Evolutionary conservation across 2,329 filamentous ascomycete genomes (phyloP), one percentile per base, ranked within the genome.

Genomic region (Triangularia setosa): DNA sequence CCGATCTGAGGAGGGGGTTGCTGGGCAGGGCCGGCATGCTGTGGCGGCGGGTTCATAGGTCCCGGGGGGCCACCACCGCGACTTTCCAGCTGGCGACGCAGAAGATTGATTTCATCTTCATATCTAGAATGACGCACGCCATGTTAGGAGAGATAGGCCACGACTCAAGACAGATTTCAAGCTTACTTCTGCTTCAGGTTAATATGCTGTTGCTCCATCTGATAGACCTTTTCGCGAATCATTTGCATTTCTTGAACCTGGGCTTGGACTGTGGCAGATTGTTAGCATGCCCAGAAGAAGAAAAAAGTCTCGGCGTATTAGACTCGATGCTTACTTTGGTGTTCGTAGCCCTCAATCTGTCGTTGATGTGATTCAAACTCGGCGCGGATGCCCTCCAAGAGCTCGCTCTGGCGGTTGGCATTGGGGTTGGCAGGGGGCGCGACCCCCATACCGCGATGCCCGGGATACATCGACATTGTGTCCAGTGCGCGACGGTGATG

Each of bases 241-340:
- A 97, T 86, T 75, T 97, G 92, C 85, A 98, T 95, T 79, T 99
- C 95, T 73, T 94, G 90, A 69, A 97, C 90, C 77, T 99, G 95
- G 58, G 88, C 87, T 64, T 91, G 88, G 75, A 98, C 95, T 97
- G 25, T 53, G 56, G 52, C 40, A 16, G 16, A 18, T 12, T 9
- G 69, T 71, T 63, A 71, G 69, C 30, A 23, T 7, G 28, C 12
- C 56, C 24, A 30, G 9, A n/a, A n/a, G 33, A 14, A 11, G 9
- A 21, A 59, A 40, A 35, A 24, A n/a, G 53, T 44, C 54, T 63
- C 40, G 58, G 60, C 28, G 61, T 23, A 60, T 57, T 62, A 64
- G 35, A 4, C 9, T 40, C 16, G 35, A 40, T 63, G 88, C 93
- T 83, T 87, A 97, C 94, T 90, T 77, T 96, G 93, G 76, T 94